Conservation (phyloP, 768 basidiomycete genomes). For the Paxillus involutus region DNA sequence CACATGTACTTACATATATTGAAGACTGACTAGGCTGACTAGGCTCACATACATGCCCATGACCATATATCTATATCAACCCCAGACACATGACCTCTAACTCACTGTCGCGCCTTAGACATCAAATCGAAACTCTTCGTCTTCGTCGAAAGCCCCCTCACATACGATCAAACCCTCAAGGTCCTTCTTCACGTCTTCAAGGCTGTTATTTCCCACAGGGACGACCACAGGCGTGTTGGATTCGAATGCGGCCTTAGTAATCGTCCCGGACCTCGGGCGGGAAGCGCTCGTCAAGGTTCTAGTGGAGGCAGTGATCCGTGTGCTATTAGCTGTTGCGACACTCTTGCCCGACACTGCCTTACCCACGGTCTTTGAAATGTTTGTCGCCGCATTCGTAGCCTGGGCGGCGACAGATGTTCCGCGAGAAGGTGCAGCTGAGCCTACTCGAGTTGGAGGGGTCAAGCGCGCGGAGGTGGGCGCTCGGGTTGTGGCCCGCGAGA, state of each 20-base stretch:
- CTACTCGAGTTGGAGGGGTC: slow-evolving; percentile 14
- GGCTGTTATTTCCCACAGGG: slow-evolving; percentile 18
- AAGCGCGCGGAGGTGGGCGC: slow-evolving; percentile 17
- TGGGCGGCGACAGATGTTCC: slow-evolving; percentile 3
- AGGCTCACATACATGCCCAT: no score
- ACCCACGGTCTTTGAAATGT: neutral
- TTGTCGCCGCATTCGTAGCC: no score
- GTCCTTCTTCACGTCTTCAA: slow-evolving; percentile 31
- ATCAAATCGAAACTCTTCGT: slow-evolving; percentile 29
- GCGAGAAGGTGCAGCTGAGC: slow-evolving; percentile 7
- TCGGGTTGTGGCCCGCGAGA: slow-evolving; percentile 21
- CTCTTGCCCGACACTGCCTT: slow-evolving; percentile 7
- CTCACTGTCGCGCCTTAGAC: slow-evolving; percentile 13
- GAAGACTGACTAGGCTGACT: no score
- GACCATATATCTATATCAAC: slow-evolving; percentile 17
- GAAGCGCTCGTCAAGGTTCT: neutral
- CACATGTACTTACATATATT: no score
- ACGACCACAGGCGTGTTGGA: slow-evolving; percentile 18
- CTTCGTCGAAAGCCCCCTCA: slow-evolving; percentile 24
- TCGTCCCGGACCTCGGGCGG: slow-evolving; percentile 26
- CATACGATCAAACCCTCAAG: slow-evolving; percentile 31
- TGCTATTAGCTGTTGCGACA: neutral
- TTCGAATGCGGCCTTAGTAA: slow-evolving; percentile 22
- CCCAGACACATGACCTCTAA: neutral
- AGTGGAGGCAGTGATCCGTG: neutral